Evolutionary conservation across 2,329 filamentous ascomycete species (phyloP), one percentile per base, ranked within the genome.

Genomic region (Aspergillus sp.): DNA sequence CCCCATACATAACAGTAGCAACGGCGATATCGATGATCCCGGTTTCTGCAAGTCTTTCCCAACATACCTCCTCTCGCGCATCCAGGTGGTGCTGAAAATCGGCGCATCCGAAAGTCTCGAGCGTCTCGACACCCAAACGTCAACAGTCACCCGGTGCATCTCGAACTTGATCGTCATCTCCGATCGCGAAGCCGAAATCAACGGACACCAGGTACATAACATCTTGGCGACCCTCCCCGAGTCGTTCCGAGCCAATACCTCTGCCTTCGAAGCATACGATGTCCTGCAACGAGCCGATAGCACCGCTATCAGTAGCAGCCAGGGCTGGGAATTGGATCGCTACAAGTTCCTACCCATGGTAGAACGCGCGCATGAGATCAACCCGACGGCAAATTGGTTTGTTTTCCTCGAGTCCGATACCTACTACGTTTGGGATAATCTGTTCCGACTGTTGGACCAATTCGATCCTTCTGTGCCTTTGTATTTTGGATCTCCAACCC

Each of bases 301-400:
- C 66, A 54, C 62, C 60, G 13, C 68, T 59, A 22, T 58, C 4
- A 53, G 40, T 49, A 65, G 70, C 52, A 22, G 68, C 69, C 55
- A 69, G 65, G 79, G 79, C 2, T 82, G 80, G 80, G 73, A 67
- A 22, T 70, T 82, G 43, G 80, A 83, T 65, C 80, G 79, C 61
- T 83, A 77, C 73, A 83, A 83, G 63, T 82, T 82, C 55, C 61
- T 83, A 26, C 78, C 80, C 38, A 80, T 81, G 74, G 68, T 83
- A 4, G 77, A 81, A 52, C 67, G 75, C 24, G 76, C 79, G 1
- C 80, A 79, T 67, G 65, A 70, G 24, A 64, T 68, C 49, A 77
- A 76, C 30, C 75, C 75, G 2, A 65, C 73, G n/a, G 75, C 76
- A 43, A 71, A 78, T 33, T 82, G 81, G 75, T 83, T 80, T 58